Evolutionary conservation across 805 yeast species (phyloP).

Genomic region (Maudiozyma pseudohumilis): DNA sequence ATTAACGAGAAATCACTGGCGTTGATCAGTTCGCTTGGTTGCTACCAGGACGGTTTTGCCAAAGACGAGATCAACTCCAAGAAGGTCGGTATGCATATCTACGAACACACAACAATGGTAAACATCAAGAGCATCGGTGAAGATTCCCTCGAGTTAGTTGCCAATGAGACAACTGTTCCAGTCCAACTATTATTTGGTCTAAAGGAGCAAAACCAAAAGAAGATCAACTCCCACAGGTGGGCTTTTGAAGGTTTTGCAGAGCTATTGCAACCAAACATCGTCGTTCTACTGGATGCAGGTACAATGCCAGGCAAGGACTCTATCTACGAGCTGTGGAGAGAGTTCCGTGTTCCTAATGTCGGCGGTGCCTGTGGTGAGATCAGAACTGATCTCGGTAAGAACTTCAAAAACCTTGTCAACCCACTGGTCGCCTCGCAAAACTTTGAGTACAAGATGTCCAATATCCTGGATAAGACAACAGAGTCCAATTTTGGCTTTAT

Average conservation of each 20-base stretch:
- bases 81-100: slow-evolving; percentile 76
- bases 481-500: slow-evolving; percentile 93
- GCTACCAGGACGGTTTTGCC: slow-evolving; percentile 93
- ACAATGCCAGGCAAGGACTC: slow-evolving; percentile 83
- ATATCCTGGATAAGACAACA: slow-evolving; percentile 89
- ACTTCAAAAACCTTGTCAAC: slow-evolving; percentile 47
- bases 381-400: slow-evolving; percentile 68
- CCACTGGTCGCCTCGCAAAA: slow-evolving; percentile 95
- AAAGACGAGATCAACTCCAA: slow-evolving; percentile 79
- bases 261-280: slow-evolving; percentile 68
- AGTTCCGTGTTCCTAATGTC: slow-evolving; percentile 66
- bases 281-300: slow-evolving; percentile 86
- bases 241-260: slow-evolving; percentile 89
- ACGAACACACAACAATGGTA: slow-evolving; percentile 88
- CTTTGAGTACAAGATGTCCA: slow-evolving; percentile 93
- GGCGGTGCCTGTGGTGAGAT: slow-evolving; percentile 99
- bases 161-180: slow-evolving; percentile 51
- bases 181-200: slow-evolving; percentile 82
- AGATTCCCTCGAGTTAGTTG: slow-evolving; percentile 48
- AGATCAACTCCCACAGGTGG: slow-evolving; percentile 96
- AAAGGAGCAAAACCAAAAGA: slow-evolving; percentile 80
- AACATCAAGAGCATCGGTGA: slow-evolving; percentile 64
- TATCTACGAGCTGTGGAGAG: slow-evolving; percentile 80
- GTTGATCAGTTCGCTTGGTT: slow-evolving; percentile 76
- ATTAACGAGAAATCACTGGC: slow-evolving; percentile 72